Evolutionary conservation across 306 rosid species (phyloP).

Genomic region (Rubus idaeus): DNA sequence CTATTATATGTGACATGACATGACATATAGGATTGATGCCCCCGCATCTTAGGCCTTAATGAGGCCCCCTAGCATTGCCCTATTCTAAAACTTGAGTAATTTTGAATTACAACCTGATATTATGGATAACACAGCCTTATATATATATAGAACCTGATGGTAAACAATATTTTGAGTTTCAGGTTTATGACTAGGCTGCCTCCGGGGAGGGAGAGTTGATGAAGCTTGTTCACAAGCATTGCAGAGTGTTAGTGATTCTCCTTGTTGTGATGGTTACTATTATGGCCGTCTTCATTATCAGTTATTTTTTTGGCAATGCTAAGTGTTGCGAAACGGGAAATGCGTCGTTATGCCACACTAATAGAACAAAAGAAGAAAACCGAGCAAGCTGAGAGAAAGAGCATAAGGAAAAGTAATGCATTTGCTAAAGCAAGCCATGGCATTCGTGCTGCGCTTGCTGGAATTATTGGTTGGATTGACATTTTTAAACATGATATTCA

Average conservation of each 20-base stretch:
- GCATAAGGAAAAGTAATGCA: slow-evolving; percentile 67
- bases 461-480: slow-evolving; percentile 60
- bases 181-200: too few species aligned
- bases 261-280: not conserved
- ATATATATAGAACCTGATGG: too few species aligned
- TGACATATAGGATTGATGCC: too few species aligned
- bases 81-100: too few species aligned
- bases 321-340: slow-evolving; percentile 37
- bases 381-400: slow-evolving; percentile 71
- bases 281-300: not conserved
- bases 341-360: slow-evolving; percentile 53
- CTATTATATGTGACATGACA: too few species aligned
- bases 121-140: too few species aligned
- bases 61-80: too few species aligned
- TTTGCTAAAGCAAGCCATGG: slow-evolving; percentile 75
- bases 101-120: too few species aligned
- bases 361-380: slow-evolving; percentile 68
- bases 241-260: not conserved
- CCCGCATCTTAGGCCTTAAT: too few species aligned
- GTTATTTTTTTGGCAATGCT: slow-evolving; percentile 5
- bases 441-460: slow-evolving; percentile 65
- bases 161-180: too few species aligned
- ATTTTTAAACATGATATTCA: slow-evolving; percentile 32
- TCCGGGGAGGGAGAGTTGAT: too few species aligned
- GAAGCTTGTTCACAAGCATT: too few species aligned